phyloP scores from a whole-genome alignment of 83 land plant species.

The Picea engelmannii region DNA sequence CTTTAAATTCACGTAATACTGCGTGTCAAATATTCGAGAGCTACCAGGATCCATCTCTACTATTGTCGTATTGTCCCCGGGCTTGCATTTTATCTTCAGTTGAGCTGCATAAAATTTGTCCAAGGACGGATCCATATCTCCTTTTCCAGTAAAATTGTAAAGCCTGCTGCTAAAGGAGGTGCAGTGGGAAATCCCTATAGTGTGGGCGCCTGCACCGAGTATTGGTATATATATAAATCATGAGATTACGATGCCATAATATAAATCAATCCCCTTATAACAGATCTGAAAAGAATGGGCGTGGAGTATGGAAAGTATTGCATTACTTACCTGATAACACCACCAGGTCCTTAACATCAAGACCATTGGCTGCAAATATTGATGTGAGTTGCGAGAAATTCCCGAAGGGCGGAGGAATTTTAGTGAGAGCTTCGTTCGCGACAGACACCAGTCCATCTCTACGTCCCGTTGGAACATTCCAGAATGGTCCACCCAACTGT shows the following conservation, averaged over 20 bases:
- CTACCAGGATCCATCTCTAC: constrained; percentile 15
- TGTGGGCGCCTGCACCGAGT: constrained; percentile 28
- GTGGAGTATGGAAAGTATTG: too few relatives aligned
- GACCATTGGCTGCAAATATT: constrained; percentile 34
- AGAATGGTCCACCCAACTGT: constrained; percentile 48
- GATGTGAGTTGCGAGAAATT: constrained; percentile 33
- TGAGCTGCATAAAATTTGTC: constrained; percentile 20
- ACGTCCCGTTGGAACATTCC: constrained; percentile 61
- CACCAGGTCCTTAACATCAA: constrained; percentile 44
- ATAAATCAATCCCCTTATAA: too few relatives aligned
- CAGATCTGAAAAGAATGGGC: too few relatives aligned
- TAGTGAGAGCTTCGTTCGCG: constrained; percentile 23
- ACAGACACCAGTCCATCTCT: constrained; percentile 50
- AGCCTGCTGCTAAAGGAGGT: constrained; percentile 16
- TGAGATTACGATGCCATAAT: too few relatives aligned
- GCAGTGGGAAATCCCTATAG: constrained; percentile 30
- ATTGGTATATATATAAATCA: too few relatives aligned
- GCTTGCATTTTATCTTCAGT: constrained; percentile 20
- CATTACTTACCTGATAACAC: constrained; percentile 45
- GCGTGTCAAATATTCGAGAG: background rate
- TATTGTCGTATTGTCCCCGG: background rate
- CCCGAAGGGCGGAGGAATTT: constrained; percentile 42
- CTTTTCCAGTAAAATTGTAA: constrained; percentile 25
- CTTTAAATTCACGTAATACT: constrained; percentile 6
- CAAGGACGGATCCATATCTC: constrained; percentile 25